Evolutionary conservation across 225 moss, liverwort and hornwort species (phyloP), one percentile per base, ranked within the genome.

Genomic region (Ulota crispa): DNA sequence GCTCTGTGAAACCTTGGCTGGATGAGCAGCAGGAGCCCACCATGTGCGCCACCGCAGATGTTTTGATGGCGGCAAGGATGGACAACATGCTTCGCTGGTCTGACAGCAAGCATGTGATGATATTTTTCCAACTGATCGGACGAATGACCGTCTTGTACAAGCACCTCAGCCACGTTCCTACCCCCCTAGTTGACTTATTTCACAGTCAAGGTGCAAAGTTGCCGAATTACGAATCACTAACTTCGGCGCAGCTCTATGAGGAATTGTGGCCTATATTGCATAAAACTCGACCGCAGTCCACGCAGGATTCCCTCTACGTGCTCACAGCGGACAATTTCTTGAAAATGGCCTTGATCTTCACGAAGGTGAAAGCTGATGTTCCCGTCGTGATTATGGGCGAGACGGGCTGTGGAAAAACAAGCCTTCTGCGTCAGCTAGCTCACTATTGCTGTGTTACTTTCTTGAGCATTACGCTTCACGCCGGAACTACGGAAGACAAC

Each of bases 341-440:
- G 53, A 88, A 91, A 47, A 91, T 91, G 90, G 84, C 86, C 34
- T 82, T 91, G 41, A 91, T 91, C 56, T 79, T 77, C 60, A 85
- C 82, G 39, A 83, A 86, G 68, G 83, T 88, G 23, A 82, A 88
- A 80, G 90, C 90, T 16, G 27, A 27, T 57, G 84, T 91, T 37
- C 88, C 90, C 28, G 90, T 91, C 50, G 86, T 91, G 68, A 88
- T 88, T 24, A 88, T 91, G 90, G 90, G 90, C 30, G 90, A 91
- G 82, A 91, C 90, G 4, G 90, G 90, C 4, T 91, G 90, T 80
- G 90, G 90, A 23, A 91, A 91, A 83, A 91, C 90, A 47, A 91
- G 90, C 72, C 86, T 91, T 32, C 47, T 91, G 77, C 84, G 84
- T 41, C 64, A 80, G 79, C 73, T 91, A 13, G 90, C 90, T 53